Conservation (phyloP, 2,329 filamentous ascomycete species). For the Truncatella angustata region DNA sequence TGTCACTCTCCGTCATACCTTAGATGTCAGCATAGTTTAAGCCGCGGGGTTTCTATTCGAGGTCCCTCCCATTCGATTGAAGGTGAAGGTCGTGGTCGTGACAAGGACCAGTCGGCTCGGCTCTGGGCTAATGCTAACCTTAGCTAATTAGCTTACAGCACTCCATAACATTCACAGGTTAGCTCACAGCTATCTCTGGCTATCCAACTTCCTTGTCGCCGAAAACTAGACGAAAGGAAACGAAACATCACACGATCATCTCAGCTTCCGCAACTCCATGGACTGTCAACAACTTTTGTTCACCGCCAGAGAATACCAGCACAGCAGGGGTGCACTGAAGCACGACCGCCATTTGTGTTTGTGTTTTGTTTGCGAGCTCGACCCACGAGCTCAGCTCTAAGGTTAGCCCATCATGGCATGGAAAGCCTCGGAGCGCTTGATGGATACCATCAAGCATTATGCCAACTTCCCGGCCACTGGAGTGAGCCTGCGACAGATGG, state of each 20-base stretch:
- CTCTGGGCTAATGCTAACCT: no score
- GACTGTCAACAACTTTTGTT: background rate
- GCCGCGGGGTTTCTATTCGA: slow-evolving; percentile 11
- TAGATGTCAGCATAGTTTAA: no score
- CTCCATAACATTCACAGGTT: no score
- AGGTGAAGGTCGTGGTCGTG: background rate
- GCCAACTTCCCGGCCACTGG: slow-evolving; percentile 95
- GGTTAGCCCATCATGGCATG: slow-evolving; percentile 75
- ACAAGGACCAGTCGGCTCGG: background rate
- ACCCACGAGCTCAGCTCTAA: slow-evolving; percentile 8
- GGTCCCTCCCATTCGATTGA: no score
- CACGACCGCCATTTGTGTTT: no score
- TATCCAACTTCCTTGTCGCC: slow-evolving; percentile 10
- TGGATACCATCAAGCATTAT: slow-evolving; percentile 97
- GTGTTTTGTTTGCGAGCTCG: background rate
- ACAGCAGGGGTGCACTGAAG: background rate
- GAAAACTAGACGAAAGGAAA: slow-evolving; percentile 8
- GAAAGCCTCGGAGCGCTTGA: slow-evolving; percentile 86
- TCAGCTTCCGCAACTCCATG: background rate
- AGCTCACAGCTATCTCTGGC: slow-evolving; percentile 9
- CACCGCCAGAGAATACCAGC: background rate
- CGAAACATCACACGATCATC: slow-evolving; percentile 6
- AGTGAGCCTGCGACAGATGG: slow-evolving; percentile 96
- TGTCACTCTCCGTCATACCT: slow-evolving; percentile 10
- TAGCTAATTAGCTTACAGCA: no score